These are phyloP conservation scores for Suillus hirtellus DNA, from an alignment of 768 basidiomycete species.

Conservation along the genomic window DNA sequence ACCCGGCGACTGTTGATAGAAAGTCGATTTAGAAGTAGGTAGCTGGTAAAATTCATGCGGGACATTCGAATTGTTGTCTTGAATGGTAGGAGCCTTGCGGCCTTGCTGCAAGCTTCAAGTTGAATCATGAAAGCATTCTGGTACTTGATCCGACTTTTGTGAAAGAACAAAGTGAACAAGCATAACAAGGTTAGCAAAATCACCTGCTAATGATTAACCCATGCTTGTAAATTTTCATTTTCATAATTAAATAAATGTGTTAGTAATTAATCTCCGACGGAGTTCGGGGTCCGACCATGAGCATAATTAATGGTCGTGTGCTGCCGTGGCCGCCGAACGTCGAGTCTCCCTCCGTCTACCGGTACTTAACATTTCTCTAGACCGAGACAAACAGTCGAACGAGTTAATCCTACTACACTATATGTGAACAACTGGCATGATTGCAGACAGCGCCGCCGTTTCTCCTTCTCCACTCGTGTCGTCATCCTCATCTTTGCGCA, in stretches of 20 bases:
- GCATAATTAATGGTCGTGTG: background rate
- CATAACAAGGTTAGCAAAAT: background rate
- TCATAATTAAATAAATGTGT: conserved; percentile 3
- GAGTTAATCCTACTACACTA: background rate
- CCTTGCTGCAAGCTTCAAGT: background rate
- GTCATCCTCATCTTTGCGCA: conserved; percentile 13
- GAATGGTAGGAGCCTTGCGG: background rate
- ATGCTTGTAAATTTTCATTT: background rate
- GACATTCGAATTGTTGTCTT: background rate
- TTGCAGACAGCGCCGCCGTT: background rate
- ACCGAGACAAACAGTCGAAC: background rate
- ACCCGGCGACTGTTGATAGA: background rate
- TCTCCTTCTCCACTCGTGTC: background rate
- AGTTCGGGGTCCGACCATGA: background rate
- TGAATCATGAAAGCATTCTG: background rate
- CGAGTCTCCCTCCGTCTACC: too few species aligned
- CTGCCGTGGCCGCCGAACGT: background rate
- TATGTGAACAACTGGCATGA: background rate
- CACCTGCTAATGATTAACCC: background rate
- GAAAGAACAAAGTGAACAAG: background rate
- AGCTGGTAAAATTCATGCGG: too few species aligned
- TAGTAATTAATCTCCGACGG: background rate
- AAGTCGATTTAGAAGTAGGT: background rate
- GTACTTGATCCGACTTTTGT: background rate
- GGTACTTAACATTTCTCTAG: background rate